Conservation (phyloP, 75 land plant genomes). For the Cryptomeria japonica region DNA sequence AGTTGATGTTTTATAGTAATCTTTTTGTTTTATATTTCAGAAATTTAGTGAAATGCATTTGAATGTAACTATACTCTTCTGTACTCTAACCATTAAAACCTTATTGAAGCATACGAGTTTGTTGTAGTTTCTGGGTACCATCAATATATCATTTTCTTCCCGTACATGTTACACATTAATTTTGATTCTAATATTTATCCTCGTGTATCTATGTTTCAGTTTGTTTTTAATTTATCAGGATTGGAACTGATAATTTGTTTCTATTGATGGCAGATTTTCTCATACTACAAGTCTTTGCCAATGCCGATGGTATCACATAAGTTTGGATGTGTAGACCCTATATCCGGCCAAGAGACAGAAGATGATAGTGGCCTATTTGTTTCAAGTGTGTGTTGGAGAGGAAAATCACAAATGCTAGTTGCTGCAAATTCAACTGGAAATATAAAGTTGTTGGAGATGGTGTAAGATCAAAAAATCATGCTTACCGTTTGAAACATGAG, state of each 20-base stretch:
- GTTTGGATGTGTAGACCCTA: constrained; percentile 84
- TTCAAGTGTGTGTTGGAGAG: constrained; percentile 96
- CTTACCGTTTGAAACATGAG: background rate
- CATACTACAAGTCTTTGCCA: constrained; percentile 84
- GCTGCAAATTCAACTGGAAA: constrained; percentile 94
- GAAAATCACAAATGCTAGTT: constrained; percentile 77
- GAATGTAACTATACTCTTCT: background rate
- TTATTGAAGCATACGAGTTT: background rate
- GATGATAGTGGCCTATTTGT: constrained; percentile 92
- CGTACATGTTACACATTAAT: background rate
- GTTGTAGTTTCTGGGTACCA: background rate
- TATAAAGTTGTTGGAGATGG: constrained; percentile 83
- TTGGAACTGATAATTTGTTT: background rate
- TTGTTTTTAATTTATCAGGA: background rate
- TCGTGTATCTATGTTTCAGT: background rate
- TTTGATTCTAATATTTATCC: background rate
- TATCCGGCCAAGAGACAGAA: constrained; percentile 77
- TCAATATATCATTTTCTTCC: background rate
- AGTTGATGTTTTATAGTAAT: background rate
- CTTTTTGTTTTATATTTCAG: background rate
- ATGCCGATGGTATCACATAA: constrained; percentile 90
- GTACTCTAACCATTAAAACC: background rate
- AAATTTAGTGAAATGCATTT: background rate
- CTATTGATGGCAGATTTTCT: constrained; percentile 60
- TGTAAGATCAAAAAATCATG: constrained; percentile 25